These are phyloP conservation scores for Berberis thunbergii DNA, from an alignment of 164 flowering plant species.

Conservation along the genomic window DNA sequence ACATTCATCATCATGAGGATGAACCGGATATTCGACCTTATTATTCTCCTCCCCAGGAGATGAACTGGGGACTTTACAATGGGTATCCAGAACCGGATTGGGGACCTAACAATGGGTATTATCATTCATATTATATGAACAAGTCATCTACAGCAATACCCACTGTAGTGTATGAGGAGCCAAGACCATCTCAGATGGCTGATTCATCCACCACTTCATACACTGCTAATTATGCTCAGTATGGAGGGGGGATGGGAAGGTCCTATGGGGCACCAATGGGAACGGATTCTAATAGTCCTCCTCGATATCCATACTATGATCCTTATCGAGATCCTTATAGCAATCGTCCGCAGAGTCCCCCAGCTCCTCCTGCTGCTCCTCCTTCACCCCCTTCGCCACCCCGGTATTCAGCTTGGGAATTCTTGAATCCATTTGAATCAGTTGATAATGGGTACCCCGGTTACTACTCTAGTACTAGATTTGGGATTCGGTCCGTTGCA, in stretches of 20 bases:
- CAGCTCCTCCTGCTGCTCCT: slow-evolving; percentile 12
- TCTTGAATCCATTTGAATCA: slow-evolving; percentile 53
- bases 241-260: slow-evolving; percentile 24
- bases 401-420: slow-evolving; percentile 70
- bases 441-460: slow-evolving; percentile 27
- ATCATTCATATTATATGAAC: slow-evolving; percentile 48
- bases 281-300: slow-evolving; percentile 9
- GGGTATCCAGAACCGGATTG: slow-evolving; percentile 10
- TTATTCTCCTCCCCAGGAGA: not conserved
- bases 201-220: slow-evolving; percentile 21
- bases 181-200: slow-evolving; percentile 16
- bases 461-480: slow-evolving; percentile 19
- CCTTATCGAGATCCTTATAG: slow-evolving; percentile 6
- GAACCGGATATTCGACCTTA: not conserved
- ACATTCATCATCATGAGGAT: not conserved
- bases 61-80: slow-evolving; percentile 6
- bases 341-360: slow-evolving; percentile 13
- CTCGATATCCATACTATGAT: slow-evolving; percentile 6
- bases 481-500: slow-evolving; percentile 40
- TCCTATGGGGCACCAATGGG: slow-evolving; percentile 35
- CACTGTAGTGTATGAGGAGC: slow-evolving; percentile 32
- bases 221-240: slow-evolving; percentile 24
- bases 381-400: slow-evolving; percentile 73
- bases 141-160: slow-evolving; percentile 37
- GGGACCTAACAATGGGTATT: slow-evolving; percentile 11